Base-by-base conservation (phyloP, 192 early-diverging fungal genomes). In the Backusella tuberculispora region DNA sequence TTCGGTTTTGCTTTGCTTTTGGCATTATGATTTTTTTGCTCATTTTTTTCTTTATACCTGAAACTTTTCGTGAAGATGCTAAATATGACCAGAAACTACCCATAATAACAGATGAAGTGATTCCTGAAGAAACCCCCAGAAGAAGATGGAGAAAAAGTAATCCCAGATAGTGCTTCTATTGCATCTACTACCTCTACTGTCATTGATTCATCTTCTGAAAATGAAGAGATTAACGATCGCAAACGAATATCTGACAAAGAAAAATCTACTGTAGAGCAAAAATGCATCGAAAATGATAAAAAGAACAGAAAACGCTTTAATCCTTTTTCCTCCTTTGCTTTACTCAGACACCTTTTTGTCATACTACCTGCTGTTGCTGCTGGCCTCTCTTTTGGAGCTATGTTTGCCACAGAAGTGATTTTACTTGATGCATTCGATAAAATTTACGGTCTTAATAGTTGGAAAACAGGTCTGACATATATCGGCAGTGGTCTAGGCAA, bases 41-140 rank as follows among this genome's bases (percentile, higher is more conserved):
- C 56, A 63, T 83, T 2, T 86, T 86, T 50, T 83, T 86, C 44
- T 67, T 86, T 19, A 34, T 86, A 60, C 85, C 85, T 4, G 85
- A 86, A 63, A 83, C 82, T 13, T 83, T 77, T 69, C 81, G 84
- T n/a, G 56, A 68, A 10, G 71, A 81, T 29, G 76, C n/a, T 24
- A 38, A 42, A 19, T 73, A 38, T 41, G 71, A 73, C 41, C 13
- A 41, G 40, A 42, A 44, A 12, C 19, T 44, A 21, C 66, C 41
- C 34, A 24, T 60, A 2, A 13, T 38, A 4, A 21, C 66, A 40
- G 43, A 2, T 42, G 19, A 14, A 41, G 8, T 8, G 10, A 63
- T 10, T 13, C 19, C 56, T 4, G 21, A 21, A 34, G 56, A 21
- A 8, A 29, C 6, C 1, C 1, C 8, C 7, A 45, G 26, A 63